Base-by-base conservation (phyloP, 2,329 filamentous ascomycete genomes). In the Nectriaceae sp. region DNA sequence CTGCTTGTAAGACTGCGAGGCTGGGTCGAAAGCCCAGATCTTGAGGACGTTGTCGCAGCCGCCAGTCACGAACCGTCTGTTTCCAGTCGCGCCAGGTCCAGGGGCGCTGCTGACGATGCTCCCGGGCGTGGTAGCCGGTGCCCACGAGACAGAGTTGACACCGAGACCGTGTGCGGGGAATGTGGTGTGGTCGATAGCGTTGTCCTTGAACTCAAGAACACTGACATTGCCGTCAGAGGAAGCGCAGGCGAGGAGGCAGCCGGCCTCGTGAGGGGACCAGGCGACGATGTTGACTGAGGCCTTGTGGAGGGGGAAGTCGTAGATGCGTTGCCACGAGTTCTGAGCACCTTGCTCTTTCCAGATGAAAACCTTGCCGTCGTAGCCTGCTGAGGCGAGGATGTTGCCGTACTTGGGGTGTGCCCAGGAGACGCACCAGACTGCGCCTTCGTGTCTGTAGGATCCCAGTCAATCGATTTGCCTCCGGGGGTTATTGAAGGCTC, bases 381-480 rank as follows among this genome's bases (percentile, higher is more conserved):
- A 99, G 58, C 89, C 90, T 43, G 91, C 90, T 54, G 90, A 96
- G 47, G 94, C 94, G 52, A 99, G 87, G 67, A 99, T 97, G 70
- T 93, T 97, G 75, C 94, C 94, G 72, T 95, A 97, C 70, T 99
- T 97, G 55, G 94, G 94, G 68, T 99, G 94, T 41, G 93, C 92
- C 94, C 94, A 99, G 62, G 92, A 88, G 50, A 97, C 90, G 70
- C 90, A 96, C 94, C 94, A 99, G 50, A 99, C 93, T 29, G 94
- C 91, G 55, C 93, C 93, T 72, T 99, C 94, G 69, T 99, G 94
- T 58, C 93, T 96, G 63, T 51, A 20, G 22, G 19, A 36, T 42
- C 35, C 36, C 10, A 15, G 37, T 53, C 63, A 54, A 60, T 59
- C 50, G 20, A 51, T 40, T 37, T 42, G 21, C 11, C 3, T 26